Evolutionary conservation across 148 eudicot species (phyloP).

Genomic region (Hydrangea macrophylla): DNA sequence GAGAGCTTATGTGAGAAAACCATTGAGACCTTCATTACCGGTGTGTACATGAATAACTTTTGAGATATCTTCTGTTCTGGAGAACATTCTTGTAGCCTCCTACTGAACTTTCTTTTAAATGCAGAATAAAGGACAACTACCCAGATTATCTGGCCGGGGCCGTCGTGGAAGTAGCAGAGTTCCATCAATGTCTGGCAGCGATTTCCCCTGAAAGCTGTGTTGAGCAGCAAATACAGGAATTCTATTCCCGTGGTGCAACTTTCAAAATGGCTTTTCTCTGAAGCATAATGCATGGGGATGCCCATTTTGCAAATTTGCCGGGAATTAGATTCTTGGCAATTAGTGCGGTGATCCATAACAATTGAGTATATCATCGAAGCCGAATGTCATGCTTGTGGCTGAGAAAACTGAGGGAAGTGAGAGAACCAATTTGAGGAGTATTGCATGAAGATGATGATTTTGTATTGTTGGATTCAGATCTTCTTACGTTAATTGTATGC

Average conservation of each 20-base stretch:
- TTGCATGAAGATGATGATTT: background rate
- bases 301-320: background rate
- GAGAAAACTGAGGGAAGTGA: background rate
- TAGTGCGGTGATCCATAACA: background rate
- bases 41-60: constrained; percentile 18
- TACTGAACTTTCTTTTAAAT: constrained; percentile 3
- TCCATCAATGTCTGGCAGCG: constrained; percentile 1
- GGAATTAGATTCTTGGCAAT: background rate
- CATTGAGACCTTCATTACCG: constrained; percentile 31
- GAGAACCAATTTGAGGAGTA: background rate
- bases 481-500: background rate
- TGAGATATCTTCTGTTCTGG: too few relatives aligned
- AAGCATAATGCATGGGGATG: background rate
- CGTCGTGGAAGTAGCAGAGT: constrained; percentile 41
- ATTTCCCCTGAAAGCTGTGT: background rate
- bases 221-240: background rate
- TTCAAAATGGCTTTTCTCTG: background rate
- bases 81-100: background rate
- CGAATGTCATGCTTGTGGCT: background rate
- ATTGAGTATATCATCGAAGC: background rate
- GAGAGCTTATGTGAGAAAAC: constrained; percentile 36
- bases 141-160: constrained; percentile 24
- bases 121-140: constrained; percentile 29
- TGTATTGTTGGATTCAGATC: background rate
- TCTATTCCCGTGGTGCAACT: background rate